Conservation (phyloP, 2,329 filamentous ascomycete genomes). For the Seiridium cupressi region DNA sequence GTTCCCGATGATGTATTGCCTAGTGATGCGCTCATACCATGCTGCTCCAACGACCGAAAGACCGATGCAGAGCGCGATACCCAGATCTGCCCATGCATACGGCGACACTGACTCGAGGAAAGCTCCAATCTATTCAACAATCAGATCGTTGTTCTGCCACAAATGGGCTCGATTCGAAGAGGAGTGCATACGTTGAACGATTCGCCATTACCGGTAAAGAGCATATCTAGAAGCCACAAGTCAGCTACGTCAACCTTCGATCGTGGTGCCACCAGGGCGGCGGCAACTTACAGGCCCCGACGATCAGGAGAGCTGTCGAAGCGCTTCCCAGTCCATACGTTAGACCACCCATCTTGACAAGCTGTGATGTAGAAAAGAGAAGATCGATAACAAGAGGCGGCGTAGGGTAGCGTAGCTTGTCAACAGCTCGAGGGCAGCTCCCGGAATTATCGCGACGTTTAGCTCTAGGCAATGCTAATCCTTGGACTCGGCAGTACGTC, state of each 20-base stretch:
- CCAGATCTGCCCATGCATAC: slow-evolving; percentile 87
- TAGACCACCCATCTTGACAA: slow-evolving; percentile 10
- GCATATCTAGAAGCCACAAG: slow-evolving; percentile 70
- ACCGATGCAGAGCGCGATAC: slow-evolving; percentile 92
- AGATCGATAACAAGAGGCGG: not conserved
- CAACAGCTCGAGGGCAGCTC: slow-evolving; percentile 6
- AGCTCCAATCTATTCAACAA: slow-evolving; percentile 68
- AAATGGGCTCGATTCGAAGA: not conserved
- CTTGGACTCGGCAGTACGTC: not conserved
- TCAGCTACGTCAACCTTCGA: not conserved
- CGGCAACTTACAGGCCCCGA: slow-evolving; percentile 12
- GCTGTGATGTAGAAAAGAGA: not conserved
- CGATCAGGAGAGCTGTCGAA: slow-evolving; percentile 11
- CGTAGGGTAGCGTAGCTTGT: not conserved
- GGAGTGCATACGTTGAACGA: slow-evolving; percentile 75
- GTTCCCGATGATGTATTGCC: not conserved
- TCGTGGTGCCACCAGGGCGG: not conserved
- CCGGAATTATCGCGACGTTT: slow-evolving; percentile 11
- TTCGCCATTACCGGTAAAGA: slow-evolving; percentile 95
- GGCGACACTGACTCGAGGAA: slow-evolving; percentile 95
- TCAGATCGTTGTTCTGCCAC: slow-evolving; percentile 15
- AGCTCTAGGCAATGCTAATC: slow-evolving; percentile 4
- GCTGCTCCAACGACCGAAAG: slow-evolving; percentile 95
- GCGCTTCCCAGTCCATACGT: slow-evolving; percentile 12
- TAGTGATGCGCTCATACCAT: slow-evolving; percentile 61